Percentiles rank a stretch among this genome's conserved stretches.
Conservation (phyloP, 176 grass and related monocot species). For the Cocos nucifera region DNA sequence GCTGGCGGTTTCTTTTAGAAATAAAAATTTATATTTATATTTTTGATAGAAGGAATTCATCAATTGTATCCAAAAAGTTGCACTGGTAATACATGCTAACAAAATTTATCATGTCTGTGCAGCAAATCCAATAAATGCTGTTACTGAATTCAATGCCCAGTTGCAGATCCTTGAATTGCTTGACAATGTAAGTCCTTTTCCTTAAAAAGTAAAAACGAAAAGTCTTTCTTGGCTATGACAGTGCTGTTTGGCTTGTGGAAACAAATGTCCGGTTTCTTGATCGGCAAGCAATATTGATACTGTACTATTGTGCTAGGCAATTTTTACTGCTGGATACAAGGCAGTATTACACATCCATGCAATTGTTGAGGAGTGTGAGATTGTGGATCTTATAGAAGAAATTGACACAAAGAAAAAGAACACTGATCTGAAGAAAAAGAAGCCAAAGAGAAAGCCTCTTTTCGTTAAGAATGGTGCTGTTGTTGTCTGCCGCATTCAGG, state of each 20-base stretch:
- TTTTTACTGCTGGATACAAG: constrained; percentile 94
- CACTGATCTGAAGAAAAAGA: constrained; percentile 70
- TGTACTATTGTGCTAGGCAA: constrained; percentile 41
- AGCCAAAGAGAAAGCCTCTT: constrained; percentile 70
- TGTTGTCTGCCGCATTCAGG: constrained; percentile 89
- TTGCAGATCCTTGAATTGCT: constrained; percentile 93
- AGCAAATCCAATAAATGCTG: constrained; percentile 54
- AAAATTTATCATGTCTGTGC: constrained; percentile 16
- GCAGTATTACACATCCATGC: constrained; percentile 94
- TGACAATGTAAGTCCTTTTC: constrained; percentile 72
- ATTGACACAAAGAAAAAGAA: constrained; percentile 80
- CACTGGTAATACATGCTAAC: no score
- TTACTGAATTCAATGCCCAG: constrained; percentile 83
- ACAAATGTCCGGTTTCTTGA: background rate
- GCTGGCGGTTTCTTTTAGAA: no score
- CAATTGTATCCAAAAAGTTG: no score
- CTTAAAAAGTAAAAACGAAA: background rate
- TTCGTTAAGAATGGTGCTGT: constrained; percentile 97
- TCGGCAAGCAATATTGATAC: no score
- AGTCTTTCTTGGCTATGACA: background rate
- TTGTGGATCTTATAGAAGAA: constrained; percentile 95
- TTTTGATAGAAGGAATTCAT: no score
- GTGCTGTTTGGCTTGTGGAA: background rate
- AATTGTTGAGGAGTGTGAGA: constrained; percentile 92
- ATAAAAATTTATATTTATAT: no score